Evolutionary conservation across 179 eudicot species (phyloP), one percentile per base, ranked within the genome.

Genomic region (Patellifolia procumbens): DNA sequence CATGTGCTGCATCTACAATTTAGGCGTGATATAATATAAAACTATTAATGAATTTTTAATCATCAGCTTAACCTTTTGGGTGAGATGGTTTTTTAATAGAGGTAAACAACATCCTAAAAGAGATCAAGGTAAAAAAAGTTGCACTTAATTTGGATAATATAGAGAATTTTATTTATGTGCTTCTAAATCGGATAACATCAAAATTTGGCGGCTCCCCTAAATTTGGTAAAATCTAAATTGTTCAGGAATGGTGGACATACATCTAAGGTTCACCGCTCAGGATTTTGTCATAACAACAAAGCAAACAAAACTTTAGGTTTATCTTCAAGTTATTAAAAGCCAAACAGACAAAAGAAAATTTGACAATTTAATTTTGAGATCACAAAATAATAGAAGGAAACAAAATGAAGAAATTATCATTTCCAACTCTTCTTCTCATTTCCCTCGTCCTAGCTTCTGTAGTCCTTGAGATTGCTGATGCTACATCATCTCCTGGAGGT

Each of bases 391-490:
- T 7, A 59, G 11, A n/a, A 43, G 3, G 19, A 0, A 5, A 15
- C n/a, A 68, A 46, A 68, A 68, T 68, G 73, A 68, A 68, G 43
- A 70, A 28, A n/a, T n/a, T 72, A 2, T 55, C 64, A 12, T 5
- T 72, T 55, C 12, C 49, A 22, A 22, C n/a, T 34, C 17, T 72
- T 1, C 32, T 72, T n/a, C 12, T 72, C 20, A 52, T 72, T 6
- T 72, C 75, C n/a, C 64, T 72, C 34, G 63, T 72, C 32, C 75
- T 72, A 35, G 34, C 49, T 39, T 72, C 64, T 35, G 20, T 13
- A 3, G 48, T 58, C 64, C 35, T 55, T 37, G 75, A 72, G 20
- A 37, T 55, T 72, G 64, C 45, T 24, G 31, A 35, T 53, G 75
- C 64, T 31, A 34, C 9, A 70, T 22, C 17, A 51, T 39, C 74